Conservation (phyloP, 768 basidiomycete genomes). For the Collybia mongolica region DNA sequence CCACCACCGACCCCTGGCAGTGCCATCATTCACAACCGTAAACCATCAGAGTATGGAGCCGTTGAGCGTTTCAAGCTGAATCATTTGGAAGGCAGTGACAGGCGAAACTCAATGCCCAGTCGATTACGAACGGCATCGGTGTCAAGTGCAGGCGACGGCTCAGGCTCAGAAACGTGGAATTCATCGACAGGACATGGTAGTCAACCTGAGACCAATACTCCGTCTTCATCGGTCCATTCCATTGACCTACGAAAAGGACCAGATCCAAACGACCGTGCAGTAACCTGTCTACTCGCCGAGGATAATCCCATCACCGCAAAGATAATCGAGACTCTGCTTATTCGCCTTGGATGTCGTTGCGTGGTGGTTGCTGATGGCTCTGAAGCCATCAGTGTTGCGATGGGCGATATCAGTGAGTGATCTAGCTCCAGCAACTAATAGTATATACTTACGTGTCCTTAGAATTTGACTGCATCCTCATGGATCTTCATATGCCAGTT, state of each 20-base stretch:
- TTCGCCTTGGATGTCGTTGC: constrained; percentile 92
- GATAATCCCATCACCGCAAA: constrained; percentile 98
- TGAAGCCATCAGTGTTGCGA: constrained; percentile 94
- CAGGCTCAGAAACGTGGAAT: constrained; percentile 73
- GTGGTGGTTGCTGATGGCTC: constrained; percentile 96
- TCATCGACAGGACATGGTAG: constrained; percentile 53
- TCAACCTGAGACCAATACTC: constrained; percentile 62
- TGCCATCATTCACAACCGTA: constrained; percentile 63
- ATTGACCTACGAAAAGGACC: constrained; percentile 76
- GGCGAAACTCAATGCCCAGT: constrained; percentile 84
- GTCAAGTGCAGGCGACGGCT: constrained; percentile 78
- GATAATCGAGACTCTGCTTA: constrained; percentile 93
- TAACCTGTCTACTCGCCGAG: constrained; percentile 93
- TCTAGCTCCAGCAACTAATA: constrained; percentile 17
- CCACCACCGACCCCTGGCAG: constrained; percentile 73
- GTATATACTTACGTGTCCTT: constrained; percentile 19
- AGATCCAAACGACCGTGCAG: constrained; percentile 81
- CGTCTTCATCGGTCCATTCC: constrained; percentile 84
- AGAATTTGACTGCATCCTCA: constrained; percentile 96
- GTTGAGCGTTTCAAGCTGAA: constrained; percentile 87
- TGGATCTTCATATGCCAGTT: constrained; percentile 95
- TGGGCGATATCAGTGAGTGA: constrained; percentile 91
- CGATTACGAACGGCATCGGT: constrained; percentile 85
- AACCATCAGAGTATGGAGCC: constrained; percentile 87
- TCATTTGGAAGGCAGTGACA: constrained; percentile 73